phyloP scores from a whole-genome alignment of 257 asterid genomes.

The Petunia secreta region DNA sequence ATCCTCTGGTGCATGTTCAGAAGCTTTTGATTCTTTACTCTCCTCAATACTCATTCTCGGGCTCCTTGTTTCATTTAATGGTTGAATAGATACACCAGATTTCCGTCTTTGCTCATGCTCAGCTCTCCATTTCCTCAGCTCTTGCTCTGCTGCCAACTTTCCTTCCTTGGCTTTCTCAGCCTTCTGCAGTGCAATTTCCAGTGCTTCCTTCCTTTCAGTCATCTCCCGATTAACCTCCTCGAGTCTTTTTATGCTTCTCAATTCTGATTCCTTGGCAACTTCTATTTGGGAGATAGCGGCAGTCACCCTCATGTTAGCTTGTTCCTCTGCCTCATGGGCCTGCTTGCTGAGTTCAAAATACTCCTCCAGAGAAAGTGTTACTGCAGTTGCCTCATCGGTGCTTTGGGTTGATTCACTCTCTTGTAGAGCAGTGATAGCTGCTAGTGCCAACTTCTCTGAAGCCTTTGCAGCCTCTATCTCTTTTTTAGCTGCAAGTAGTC shows the following conservation, averaged over 20 bases:
- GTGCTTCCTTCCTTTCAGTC: slow-evolving; percentile 54
- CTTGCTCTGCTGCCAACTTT: slow-evolving; percentile 78
- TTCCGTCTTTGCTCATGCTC: slow-evolving; percentile 74
- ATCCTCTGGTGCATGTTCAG: slow-evolving; percentile 34
- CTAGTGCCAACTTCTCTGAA: slow-evolving; percentile 76
- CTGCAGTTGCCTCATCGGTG: slow-evolving; percentile 46
- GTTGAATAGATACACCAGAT: slow-evolving; percentile 45
- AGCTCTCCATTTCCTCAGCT: slow-evolving; percentile 80
- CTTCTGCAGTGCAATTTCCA: slow-evolving; percentile 59
- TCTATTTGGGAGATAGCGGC: slow-evolving; percentile 66
- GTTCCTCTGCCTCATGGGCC: slow-evolving; percentile 85
- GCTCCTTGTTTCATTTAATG: slow-evolving; percentile 26
- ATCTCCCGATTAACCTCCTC: slow-evolving; percentile 64
- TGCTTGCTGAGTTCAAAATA: slow-evolving; percentile 86
- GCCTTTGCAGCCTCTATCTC: slow-evolving; percentile 92
- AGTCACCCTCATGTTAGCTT: slow-evolving; percentile 56
- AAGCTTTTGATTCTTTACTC: slow-evolving; percentile 36
- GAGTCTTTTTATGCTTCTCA: slow-evolving; percentile 61
- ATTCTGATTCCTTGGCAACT: slow-evolving; percentile 78
- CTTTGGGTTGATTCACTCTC: slow-evolving; percentile 59
- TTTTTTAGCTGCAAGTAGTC: slow-evolving; percentile 69
- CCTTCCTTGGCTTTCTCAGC: slow-evolving; percentile 83
- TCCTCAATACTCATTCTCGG: slow-evolving; percentile 48
- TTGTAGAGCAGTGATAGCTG: slow-evolving; percentile 62
- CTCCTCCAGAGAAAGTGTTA: slow-evolving; percentile 77